Conservation (phyloP, 371 early-diverging fungal species). For the Mortierella sp. region DNA sequence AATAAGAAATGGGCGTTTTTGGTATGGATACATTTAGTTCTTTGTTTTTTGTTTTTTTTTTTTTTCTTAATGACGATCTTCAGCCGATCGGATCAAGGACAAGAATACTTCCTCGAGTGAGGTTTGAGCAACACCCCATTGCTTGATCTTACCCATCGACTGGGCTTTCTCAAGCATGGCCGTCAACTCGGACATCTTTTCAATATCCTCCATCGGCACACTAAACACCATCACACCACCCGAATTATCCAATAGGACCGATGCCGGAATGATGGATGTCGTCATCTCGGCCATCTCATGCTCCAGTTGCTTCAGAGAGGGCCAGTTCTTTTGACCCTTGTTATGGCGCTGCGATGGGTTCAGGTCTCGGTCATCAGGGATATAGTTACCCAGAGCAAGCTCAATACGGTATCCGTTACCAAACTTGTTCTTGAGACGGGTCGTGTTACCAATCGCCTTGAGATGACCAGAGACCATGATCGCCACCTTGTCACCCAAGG, state of each 20-base stretch:
- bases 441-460: conserved; percentile 71
- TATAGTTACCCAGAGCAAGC: conserved; percentile 34
- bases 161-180: conserved; percentile 58
- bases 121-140: conserved; percentile 77
- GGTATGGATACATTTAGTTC: too few relatives aligned
- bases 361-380: conserved; percentile 10
- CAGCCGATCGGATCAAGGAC: conserved; percentile 47
- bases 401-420: conserved; percentile 71
- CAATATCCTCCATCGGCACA: conserved; percentile 55
- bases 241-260: conserved; percentile 66
- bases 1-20: background rate
- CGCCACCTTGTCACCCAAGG: conserved; percentile 69
- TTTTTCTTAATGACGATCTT: conserved; percentile 30
- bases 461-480: conserved; percentile 75
- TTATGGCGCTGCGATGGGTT: background rate
- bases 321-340: conserved; percentile 1
- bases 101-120: conserved; percentile 72
- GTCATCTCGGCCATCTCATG: conserved; percentile 29
- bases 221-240: conserved; percentile 73
- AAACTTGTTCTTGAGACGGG: conserved; percentile 73
- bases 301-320: conserved; percentile 30
- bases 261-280: conserved; percentile 54
- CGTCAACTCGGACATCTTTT: conserved; percentile 59
- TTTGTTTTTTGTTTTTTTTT: background rate
- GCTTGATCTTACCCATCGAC: conserved; percentile 55